Evolutionary conservation across 257 asterid species (phyloP).

Genomic region (Rauvolfia tetraphylla): DNA sequence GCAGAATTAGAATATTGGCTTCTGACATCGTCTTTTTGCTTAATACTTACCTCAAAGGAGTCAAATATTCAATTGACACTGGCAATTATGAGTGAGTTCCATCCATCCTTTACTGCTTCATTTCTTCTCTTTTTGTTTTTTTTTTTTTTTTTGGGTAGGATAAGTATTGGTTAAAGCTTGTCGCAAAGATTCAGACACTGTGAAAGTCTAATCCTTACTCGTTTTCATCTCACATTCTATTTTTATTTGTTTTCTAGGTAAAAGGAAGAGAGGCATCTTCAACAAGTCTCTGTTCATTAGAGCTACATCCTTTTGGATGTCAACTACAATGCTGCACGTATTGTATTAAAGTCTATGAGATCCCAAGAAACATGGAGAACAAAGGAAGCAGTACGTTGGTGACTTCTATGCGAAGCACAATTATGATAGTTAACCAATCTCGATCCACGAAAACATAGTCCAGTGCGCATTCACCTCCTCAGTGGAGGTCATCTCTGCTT

Average conservation of each 20-base stretch:
- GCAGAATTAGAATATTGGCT: slow-evolving; percentile 17
- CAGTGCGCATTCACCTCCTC: neutral
- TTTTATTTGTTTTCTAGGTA: neutral
- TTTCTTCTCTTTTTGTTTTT: neutral
- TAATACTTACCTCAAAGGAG: neutral
- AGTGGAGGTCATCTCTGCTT: neutral
- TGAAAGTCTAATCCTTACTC: neutral
- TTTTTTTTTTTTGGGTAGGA: neutral
- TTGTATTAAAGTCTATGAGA: neutral
- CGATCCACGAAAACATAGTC: neutral
- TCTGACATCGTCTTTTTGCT: neutral
- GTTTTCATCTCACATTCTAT: neutral
- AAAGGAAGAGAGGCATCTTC: neutral
- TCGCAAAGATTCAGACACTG: neutral
- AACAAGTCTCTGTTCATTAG: neutral
- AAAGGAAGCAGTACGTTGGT: neutral
- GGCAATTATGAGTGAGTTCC: neutral
- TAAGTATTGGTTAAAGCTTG: neutral
- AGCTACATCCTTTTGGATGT: neutral
- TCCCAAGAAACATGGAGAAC: neutral
- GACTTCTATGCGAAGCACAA: neutral
- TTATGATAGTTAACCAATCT: neutral
- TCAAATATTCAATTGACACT: neutral
- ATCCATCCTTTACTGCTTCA: neutral
- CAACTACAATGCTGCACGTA: neutral